Conservation (phyloP, 1,139 yeast genomes). For the Candida neerlandica region DNA sequence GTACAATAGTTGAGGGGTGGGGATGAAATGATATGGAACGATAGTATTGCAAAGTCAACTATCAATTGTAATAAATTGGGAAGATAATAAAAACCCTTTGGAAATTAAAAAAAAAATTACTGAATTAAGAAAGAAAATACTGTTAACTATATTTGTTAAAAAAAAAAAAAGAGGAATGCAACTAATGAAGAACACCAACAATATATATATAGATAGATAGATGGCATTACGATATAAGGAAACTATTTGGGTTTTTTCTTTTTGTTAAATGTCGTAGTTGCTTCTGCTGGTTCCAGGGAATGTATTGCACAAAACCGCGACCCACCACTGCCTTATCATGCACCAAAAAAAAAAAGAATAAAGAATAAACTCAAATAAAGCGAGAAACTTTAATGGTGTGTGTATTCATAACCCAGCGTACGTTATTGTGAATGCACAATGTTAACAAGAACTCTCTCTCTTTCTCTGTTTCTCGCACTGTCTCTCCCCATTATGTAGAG, state of each 20-base stretch:
- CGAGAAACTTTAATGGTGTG: no score
- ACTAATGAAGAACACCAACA: background rate
- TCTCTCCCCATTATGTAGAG: background rate
- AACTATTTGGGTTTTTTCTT: background rate
- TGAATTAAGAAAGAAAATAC: background rate
- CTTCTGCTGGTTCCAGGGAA: background rate
- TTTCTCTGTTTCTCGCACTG: no score
- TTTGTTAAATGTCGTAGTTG: background rate
- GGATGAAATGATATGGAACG: background rate
- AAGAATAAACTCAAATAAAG: no score
- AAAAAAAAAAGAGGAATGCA: background rate
- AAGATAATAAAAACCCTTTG: no score
- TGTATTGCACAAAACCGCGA: background rate
- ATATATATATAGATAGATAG: background rate
- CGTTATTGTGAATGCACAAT: no score
- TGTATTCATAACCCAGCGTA: no score
- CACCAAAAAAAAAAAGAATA: no score
- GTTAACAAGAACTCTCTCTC: no score
- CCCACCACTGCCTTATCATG: no score
- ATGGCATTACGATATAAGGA: constrained; percentile 1
- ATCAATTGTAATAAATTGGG: no score
- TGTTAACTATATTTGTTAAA: background rate
- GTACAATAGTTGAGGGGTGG: no score
- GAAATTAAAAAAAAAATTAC: background rate
- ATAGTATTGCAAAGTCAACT: background rate